phyloP scores from a whole-genome alignment of 169 alveolate species.

The Neospora caninum region DNA sequence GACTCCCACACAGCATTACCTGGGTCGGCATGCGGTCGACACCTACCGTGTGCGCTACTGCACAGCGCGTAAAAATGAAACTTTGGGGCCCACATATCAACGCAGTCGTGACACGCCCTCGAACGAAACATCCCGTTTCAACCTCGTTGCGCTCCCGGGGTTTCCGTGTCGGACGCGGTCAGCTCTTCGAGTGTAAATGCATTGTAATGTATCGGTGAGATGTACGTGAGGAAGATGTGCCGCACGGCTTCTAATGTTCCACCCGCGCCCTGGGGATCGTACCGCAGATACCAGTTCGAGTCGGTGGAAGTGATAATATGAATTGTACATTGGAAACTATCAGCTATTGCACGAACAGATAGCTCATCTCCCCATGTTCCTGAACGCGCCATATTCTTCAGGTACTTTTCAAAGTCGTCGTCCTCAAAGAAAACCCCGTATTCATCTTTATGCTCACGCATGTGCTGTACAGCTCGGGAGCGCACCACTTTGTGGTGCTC shows the following conservation, averaged over 20 bases:
- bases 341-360: slow-evolving; percentile 77
- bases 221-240: slow-evolving; percentile 75
- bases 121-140: background rate
- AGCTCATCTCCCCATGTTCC: slow-evolving; percentile 82
- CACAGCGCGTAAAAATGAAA: no score
- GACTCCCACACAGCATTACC: no score
- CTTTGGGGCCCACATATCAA: no score
- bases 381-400: slow-evolving; percentile 69
- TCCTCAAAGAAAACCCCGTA: slow-evolving; percentile 72
- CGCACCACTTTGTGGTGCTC: slow-evolving; percentile 73
- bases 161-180: background rate
- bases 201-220: slow-evolving; percentile 77
- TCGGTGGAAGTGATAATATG: slow-evolving; percentile 76
- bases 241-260: slow-evolving; percentile 47
- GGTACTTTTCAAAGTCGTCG: slow-evolving; percentile 46
- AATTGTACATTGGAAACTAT: slow-evolving; percentile 74
- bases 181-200: slow-evolving; percentile 58
- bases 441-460: slow-evolving; percentile 66
- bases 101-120: background rate
- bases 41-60: no score
- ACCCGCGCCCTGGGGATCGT: slow-evolving; percentile 52
- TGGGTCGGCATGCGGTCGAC: no score
- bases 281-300: slow-evolving; percentile 75
- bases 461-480: slow-evolving; percentile 69
- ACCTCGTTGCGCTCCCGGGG: background rate